Evolutionary conservation across 1,284 basidiomycete species (phyloP), one percentile per base, ranked within the genome.

Genomic region (Tilletia indica): DNA sequence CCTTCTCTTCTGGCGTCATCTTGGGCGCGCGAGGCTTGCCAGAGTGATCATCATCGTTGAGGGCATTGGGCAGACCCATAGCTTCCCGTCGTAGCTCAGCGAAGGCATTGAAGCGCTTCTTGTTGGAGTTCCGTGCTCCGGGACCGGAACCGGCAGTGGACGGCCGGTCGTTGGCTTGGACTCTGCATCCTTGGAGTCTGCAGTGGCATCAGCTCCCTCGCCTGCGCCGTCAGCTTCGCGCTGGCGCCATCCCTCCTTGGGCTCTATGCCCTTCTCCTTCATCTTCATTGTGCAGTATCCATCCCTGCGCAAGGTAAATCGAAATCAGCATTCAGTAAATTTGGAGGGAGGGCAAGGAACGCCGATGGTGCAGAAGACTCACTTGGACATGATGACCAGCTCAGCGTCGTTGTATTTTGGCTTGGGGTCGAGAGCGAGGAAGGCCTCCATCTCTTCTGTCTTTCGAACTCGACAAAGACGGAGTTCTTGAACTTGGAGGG

Each of bases 271-370:
- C 86, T 97, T 97, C 86, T 97, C 95, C 86, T 93, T 92, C 86
- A 95, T 93, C 87, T 98, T 99, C 93, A 95, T 96, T 77, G 93
- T 90, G 81, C 94, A 93, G 85, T 98, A 99, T 6, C 88, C 93
- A 75, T 91, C 91, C 84, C 92, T 93, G 77, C 36, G 42, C 12
- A 25, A 49, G 39, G 31, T 11, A n/a, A 68, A 68, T 31, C 25
- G 34, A 36, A 31, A 36, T 12, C 25, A 25, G 19, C 42, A 3
- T 45, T 8, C 25, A 1, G 25, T 1, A 31, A 31, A 3, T 12
- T 21, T 12, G 31, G 12, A 9, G 11, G 31, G 12, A 9, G 11
- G 16, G 63, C 3, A 39, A 19, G 16, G 31, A 38, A 14, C 16
- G 14, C 56, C 56, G 25, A 31, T 2, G 25, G 25, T 31, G 25